A percentile compares a stretch with the other conserved stretches of the same genome.
Evolutionary conservation across 805 yeast species (phyloP).

Genomic region (Isabelozyma heimii): DNA sequence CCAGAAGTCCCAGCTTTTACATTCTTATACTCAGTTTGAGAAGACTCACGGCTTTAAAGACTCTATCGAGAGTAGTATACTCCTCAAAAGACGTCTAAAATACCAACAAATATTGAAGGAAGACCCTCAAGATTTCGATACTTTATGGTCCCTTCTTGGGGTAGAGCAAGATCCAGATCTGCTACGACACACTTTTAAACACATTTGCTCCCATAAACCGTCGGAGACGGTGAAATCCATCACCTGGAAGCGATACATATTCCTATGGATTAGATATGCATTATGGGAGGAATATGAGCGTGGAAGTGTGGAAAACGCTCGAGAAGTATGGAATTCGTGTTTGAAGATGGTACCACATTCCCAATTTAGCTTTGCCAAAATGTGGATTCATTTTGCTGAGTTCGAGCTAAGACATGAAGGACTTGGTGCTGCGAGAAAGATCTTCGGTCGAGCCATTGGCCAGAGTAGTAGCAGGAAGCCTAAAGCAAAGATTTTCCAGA

Average conservation of each 20-base stretch:
- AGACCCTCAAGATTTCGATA: constrained; percentile 61
- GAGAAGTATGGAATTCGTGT: constrained; percentile 50
- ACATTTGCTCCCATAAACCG: constrained; percentile 35
- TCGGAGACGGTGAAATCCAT: constrained; percentile 23
- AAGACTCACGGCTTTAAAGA: constrained; percentile 58
- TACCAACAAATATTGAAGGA: constrained; percentile 49
- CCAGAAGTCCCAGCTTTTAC: constrained; percentile 33
- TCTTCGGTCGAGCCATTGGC: constrained; percentile 74
- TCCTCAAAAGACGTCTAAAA: constrained; percentile 50
- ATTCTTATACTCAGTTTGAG: constrained; percentile 53
- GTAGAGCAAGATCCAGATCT: constrained; percentile 24
- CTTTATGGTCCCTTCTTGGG: constrained; percentile 78
- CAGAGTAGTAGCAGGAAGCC: constrained; percentile 41
- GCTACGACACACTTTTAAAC: constrained; percentile 14
- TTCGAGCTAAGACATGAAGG: constrained; percentile 64
- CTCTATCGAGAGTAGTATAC: constrained; percentile 51
- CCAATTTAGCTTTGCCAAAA: constrained; percentile 61
- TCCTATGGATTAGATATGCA: constrained; percentile 67
- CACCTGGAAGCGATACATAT: constrained; percentile 68
- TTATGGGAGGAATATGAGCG: constrained; percentile 54
- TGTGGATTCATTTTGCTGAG: constrained; percentile 71
- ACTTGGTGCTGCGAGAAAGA: constrained; percentile 55
- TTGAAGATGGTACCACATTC: constrained; percentile 54
- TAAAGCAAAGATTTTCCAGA: constrained; percentile 53
- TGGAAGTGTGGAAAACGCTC: constrained; percentile 43